Evolutionary conservation across 2,329 filamentous ascomycete species (phyloP).

Genomic region (Cladosporium sp.): DNA sequence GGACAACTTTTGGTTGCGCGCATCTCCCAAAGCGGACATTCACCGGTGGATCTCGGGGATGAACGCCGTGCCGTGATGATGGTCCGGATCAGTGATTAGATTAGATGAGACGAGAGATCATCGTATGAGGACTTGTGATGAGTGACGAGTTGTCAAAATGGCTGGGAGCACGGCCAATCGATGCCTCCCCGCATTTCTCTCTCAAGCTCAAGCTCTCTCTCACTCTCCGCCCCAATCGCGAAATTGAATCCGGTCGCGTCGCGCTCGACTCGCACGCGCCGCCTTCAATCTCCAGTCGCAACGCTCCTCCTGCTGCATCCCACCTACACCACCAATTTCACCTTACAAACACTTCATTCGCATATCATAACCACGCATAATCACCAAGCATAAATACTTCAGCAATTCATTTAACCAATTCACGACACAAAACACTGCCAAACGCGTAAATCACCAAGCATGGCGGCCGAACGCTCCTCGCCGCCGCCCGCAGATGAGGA

Average conservation of each 20-base stretch:
- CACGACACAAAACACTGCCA: too few species aligned
- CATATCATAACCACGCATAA: neutral
- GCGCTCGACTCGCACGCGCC: neutral
- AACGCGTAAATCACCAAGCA: neutral
- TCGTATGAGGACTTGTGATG: neutral
- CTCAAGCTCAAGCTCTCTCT: too few species aligned
- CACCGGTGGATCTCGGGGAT: neutral
- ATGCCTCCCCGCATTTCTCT: neutral
- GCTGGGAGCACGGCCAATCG: neutral
- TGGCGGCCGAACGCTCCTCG: conserved; percentile 17
- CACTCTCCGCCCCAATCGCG: neutral
- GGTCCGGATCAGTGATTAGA: neutral
- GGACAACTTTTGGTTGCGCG: neutral
- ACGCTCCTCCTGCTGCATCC: neutral
- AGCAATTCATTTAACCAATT: neutral
- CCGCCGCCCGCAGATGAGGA: conserved; percentile 17
- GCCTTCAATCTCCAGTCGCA: neutral
- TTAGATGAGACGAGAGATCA: neutral
- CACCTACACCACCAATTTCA: neutral
- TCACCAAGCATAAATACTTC: neutral
- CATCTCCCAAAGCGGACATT: neutral
- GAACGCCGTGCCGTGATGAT: neutral
- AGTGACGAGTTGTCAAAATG: too few species aligned
- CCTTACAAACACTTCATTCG: neutral
- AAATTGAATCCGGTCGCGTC: neutral